phyloP scores from a whole-genome alignment of 305 asterid genomes.

The Solanum hybrid region DNA sequence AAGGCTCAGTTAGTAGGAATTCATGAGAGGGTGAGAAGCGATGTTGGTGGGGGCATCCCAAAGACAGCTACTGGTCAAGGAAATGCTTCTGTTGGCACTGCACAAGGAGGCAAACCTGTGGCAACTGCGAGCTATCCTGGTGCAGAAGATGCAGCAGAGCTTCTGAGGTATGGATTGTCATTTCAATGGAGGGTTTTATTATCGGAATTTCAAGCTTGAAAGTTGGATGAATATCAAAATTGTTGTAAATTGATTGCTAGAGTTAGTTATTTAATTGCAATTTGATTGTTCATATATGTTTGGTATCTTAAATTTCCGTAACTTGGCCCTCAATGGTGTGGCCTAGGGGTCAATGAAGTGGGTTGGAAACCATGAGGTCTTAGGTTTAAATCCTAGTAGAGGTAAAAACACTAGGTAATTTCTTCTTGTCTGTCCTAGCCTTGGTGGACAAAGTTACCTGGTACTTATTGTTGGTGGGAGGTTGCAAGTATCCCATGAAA shows the following conservation, averaged over 20 bases:
- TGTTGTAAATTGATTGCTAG: neutral
- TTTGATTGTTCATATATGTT: neutral
- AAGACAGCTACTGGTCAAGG: constrained; percentile 23
- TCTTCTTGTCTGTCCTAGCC: neutral
- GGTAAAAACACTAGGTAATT: neutral
- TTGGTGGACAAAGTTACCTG: neutral
- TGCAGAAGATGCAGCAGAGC: constrained; percentile 76
- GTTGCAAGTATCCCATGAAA: neutral
- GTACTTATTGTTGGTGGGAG: neutral
- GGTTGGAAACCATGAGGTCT: neutral
- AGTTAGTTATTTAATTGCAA: neutral
- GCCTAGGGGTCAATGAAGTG: neutral
- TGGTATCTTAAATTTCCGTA: neutral
- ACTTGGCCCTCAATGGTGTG: neutral
- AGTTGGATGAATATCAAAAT: neutral
- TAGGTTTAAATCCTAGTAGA: neutral
- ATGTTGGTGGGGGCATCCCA: constrained; percentile 34
- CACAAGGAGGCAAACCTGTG: constrained; percentile 53
- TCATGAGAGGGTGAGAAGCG: constrained; percentile 91
- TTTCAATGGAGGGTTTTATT: neutral
- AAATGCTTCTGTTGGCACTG: constrained; percentile 15
- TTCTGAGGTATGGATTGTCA: constrained; percentile 46
- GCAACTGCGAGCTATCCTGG: constrained; percentile 51
- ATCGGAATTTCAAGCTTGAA: neutral
- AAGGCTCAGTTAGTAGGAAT: constrained; percentile 75